Evolutionary conservation across 169 alveolate species (phyloP).

Genomic region (Eimeria zaria): DNA sequence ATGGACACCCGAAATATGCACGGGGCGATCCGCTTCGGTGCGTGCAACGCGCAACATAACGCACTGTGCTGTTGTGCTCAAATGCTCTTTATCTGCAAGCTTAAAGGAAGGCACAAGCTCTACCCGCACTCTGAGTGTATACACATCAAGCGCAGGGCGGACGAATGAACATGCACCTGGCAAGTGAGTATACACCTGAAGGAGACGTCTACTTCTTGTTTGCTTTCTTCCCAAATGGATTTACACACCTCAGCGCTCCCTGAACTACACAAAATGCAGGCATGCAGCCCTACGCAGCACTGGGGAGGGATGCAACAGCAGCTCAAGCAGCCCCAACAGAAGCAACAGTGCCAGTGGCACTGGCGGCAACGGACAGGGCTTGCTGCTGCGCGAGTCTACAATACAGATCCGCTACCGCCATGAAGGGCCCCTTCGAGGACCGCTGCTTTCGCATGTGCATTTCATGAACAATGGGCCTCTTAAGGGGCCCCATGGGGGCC

Average conservation of each 20-base stretch:
- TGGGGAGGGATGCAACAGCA: neutral
- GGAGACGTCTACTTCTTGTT: neutral
- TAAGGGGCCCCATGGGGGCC: neutral
- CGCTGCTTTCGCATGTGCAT: neutral
- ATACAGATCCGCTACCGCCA: neutral
- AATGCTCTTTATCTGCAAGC: neutral
- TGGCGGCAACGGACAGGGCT: neutral
- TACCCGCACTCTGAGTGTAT: neutral
- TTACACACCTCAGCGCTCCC: neutral
- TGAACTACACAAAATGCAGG: neutral
- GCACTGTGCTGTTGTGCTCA: neutral
- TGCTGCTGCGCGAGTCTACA: neutral
- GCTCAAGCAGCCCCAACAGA: neutral
- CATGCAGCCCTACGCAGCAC: neutral
- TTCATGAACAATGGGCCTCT: neutral
- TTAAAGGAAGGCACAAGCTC: neutral
- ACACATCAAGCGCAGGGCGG: neutral
- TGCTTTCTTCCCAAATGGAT: neutral
- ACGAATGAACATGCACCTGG: neutral
- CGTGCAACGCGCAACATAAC: neutral
- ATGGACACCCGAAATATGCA: neutral
- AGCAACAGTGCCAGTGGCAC: slow-evolving; percentile 1
- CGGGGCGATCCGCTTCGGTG: neutral
- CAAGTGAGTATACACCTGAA: neutral
- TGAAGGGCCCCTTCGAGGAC: slow-evolving; percentile 5